Percentiles rank a stretch among this genome's conserved stretches.
phyloP scores from a whole-genome alignment of 176 grass and related monocot genomes.

The Paspalum vaginatum region DNA sequence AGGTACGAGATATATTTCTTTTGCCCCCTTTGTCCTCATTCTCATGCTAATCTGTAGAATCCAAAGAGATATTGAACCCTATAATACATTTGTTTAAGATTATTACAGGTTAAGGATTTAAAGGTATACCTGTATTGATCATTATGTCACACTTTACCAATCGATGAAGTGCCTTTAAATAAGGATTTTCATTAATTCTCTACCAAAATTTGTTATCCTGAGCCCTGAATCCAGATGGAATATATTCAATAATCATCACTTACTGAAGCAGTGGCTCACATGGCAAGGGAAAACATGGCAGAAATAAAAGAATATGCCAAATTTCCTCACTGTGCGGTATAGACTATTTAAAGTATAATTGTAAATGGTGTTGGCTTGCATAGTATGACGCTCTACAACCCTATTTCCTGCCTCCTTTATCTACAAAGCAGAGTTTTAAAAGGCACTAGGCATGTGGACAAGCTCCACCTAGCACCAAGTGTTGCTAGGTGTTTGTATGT shows the following conservation, averaged over 20 bases:
- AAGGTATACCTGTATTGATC: constrained; percentile 1
- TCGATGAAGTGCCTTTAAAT: background rate
- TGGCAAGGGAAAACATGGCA: background rate
- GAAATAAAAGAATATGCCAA: background rate
- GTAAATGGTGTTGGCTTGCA: background rate
- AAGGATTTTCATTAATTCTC: background rate
- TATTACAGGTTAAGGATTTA: background rate
- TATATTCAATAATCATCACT: constrained; percentile 7
- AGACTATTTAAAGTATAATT: constrained; percentile 6
- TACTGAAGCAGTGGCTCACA: background rate
- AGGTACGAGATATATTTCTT: constrained; percentile 48
- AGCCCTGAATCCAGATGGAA: background rate
- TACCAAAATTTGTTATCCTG: background rate
- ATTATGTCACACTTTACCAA: background rate
- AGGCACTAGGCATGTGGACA: too few species aligned
- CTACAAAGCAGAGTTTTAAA: too few species aligned
- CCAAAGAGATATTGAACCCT: constrained; percentile 12
- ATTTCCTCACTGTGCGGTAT: background rate
- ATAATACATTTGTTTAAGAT: background rate
- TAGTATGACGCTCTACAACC: background rate
- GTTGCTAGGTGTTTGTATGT: too few species aligned
- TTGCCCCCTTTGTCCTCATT: background rate
- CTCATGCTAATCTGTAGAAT: constrained; percentile 5
- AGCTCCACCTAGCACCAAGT: too few species aligned
- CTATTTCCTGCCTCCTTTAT: background rate